These are phyloP conservation scores for sweet orange (Citrus sinensis) DNA, from an alignment of 345 rosid genomes.

Conservation along the genomic window DVS_A1.0 CM039167.1:3825501-3826000, in stretches of 20 bases:
- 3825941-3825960: slow-evolving; percentile 47
- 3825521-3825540: background rate
- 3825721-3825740: too few species aligned
- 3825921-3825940: slow-evolving; percentile 28
- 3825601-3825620: background rate
- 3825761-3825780: background rate
- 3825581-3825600: background rate
- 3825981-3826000: slow-evolving; percentile 23
- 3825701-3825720: too few species aligned
- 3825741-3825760: background rate
- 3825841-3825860: background rate
- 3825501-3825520: background rate
- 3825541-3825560: background rate
- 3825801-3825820: slow-evolving; percentile 1
- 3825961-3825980: slow-evolving; percentile 34
- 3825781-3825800: background rate
- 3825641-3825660: background rate
- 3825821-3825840: background rate
- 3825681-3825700: too few species aligned
- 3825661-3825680: background rate
- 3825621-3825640: background rate
- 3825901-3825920: slow-evolving; percentile 8
- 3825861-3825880: background rate
- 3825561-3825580: background rate
- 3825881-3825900: slow-evolving; percentile 19